Base-by-base conservation (phyloP, 306 rosid genomes). In the Quercus glauca region DNA sequence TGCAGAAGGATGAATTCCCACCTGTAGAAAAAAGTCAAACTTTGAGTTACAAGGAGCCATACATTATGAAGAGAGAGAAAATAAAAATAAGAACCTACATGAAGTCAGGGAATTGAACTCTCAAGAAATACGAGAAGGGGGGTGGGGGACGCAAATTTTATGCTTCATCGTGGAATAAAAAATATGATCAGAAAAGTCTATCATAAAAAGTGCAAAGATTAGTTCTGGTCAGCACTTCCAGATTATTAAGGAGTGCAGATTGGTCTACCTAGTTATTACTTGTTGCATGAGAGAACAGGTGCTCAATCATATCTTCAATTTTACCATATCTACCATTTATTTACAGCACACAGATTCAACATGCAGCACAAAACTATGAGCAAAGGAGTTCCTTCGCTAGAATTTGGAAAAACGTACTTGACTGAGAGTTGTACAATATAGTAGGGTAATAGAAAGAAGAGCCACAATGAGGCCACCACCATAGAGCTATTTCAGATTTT, bases 1-100 rank as follows among this genome's bases (percentile, higher is more conserved):
- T 3, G 99, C 69, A 74, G 94, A 85, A 73, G 99, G 99, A 81
- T 95, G 99, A 83, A 95, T 74, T 73, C 99, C 99, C 41, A 92
- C 99, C 99, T 95, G 86, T 71, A 81, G 55, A 53, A 61, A 31
- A 53, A 21, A 53, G 11, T 49, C 43, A 51, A 64, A 49, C 74
- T 51, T 71, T 64, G 51, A 31, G 63, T 37, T 67, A 12, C 33
- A 65, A 31, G 33, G 29, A 19, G 11, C 41, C 9, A 37, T 11
- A 25, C 33, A 53, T 77, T 64, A 6, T 64, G 49, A 28, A 29
- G 53, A 12, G 53, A 49, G 17, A 28, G 25, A 12, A 59, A 12
- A 3, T 10, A 4, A 19, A n/a, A 35, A 1, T 11, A 67, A 19
- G 72, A 49, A n/a, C 72, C 52, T 12, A 52, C 6, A 67, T 35